Evolutionary conservation across 2,329 filamentous ascomycete species (phyloP).

Genomic region (Chaetomium sp.): DNA sequence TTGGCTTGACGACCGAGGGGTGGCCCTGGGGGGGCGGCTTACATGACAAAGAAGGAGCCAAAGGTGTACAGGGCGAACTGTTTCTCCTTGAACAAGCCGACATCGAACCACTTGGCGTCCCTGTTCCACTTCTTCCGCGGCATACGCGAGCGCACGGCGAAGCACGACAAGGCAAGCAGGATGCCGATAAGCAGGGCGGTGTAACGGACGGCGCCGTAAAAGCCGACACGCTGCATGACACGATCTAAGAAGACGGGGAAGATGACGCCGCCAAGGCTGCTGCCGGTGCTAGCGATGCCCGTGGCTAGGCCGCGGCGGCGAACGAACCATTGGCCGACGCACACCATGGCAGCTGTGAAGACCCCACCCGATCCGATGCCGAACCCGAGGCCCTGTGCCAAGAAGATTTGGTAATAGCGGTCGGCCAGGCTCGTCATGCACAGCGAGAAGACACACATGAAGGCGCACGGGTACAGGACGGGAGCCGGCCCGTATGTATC

Average conservation of each 20-base stretch:
- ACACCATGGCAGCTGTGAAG: not conserved
- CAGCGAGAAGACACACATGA: not conserved
- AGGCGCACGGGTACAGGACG: not conserved
- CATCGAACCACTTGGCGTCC: not conserved
- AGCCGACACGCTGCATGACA: not conserved
- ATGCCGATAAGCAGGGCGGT: not conserved
- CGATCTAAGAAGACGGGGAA: not conserved
- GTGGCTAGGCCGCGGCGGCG: not conserved
- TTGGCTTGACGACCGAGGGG: not conserved
- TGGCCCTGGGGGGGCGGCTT: not conserved
- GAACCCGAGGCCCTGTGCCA: not conserved
- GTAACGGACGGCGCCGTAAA: not conserved
- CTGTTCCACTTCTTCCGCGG: not conserved
- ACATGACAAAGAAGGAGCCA: not conserved
- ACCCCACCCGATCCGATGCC: not conserved
- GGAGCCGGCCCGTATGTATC: not conserved
- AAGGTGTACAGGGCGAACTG: not conserved
- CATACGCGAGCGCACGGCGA: not conserved
- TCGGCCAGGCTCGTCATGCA: constrained; percentile 1
- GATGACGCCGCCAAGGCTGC: not conserved
- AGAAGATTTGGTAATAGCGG: constrained; percentile 1
- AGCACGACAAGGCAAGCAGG: not conserved
- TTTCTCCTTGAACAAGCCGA: not conserved
- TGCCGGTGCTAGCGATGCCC: not conserved
- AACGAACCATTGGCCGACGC: constrained; percentile 1